A percentile compares a stretch with the other conserved stretches of the same genome.
phyloP scores from a whole-genome alignment of 257 asterid genomes.

The Ajuga chamaepitys region DNA sequence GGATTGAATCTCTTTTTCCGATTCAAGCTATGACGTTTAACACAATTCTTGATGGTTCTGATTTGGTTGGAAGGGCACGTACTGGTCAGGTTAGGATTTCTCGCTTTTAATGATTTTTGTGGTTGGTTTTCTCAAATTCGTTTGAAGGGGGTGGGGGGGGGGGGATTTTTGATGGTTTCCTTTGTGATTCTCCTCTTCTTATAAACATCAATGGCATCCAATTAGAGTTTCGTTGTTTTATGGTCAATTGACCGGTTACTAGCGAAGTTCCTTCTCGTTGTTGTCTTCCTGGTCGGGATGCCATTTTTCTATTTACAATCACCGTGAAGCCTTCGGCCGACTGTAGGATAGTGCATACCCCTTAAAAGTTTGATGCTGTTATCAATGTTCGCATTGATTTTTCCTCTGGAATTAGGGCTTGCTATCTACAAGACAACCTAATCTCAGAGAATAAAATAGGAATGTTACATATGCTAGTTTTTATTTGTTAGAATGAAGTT shows the following conservation, averaged over 20 bases:
- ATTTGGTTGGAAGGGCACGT: constrained; percentile 90
- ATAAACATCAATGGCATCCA: neutral
- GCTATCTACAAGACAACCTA: too few species aligned
- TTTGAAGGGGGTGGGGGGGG: neutral
- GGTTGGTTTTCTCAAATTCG: neutral
- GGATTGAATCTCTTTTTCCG: constrained; percentile 66
- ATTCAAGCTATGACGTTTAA: constrained; percentile 87
- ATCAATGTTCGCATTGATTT: neutral
- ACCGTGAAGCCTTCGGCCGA: neutral
- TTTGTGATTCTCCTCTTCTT: neutral
- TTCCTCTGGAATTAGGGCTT: neutral
- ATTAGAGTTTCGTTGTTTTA: neutral
- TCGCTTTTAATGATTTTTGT: neutral
- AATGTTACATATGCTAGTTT: too few species aligned
- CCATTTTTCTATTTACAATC: neutral
- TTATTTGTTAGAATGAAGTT: too few species aligned
- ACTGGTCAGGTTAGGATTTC: constrained; percentile 72
- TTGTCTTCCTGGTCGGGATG: neutral
- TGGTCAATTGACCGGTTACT: neutral
- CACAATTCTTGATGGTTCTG: constrained; percentile 61
- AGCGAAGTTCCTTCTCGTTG: neutral
- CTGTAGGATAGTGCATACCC: neutral
- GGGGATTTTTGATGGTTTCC: neutral
- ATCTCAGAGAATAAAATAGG: too few species aligned
- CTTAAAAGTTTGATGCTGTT: neutral